These are phyloP conservation scores for Spirogloea muscicola DNA, from an alignment of 139 green algal genomes.

Conservation along the genomic window DNA sequence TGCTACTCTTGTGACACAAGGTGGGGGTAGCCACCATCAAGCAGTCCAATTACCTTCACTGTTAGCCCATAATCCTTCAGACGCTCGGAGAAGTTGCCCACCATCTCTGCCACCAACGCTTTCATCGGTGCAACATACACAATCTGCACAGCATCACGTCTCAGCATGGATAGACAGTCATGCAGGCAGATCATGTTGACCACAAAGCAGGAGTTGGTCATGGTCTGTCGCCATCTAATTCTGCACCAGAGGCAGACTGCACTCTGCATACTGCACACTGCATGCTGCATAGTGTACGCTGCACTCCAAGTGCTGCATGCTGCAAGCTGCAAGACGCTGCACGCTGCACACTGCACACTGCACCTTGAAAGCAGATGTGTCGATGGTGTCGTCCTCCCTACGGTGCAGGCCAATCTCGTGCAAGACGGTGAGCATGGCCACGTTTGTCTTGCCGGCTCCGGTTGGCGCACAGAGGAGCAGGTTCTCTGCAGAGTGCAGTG, in stretches of 20 bases:
- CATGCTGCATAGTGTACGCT: too few species aligned
- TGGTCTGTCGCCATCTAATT: too few species aligned
- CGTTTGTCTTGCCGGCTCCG: conserved; percentile 97
- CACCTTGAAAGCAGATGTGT: conserved; percentile 61
- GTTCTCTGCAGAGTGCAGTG: conserved; percentile 87
- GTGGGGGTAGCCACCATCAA: conserved; percentile 88
- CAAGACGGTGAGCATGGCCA: conserved; percentile 93
- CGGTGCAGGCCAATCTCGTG: conserved; percentile 82
- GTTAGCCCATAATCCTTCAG: conserved; percentile 52
- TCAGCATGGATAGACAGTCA: too few species aligned
- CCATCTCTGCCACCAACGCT: conserved; percentile 97
- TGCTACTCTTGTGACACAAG: conserved; percentile 57
- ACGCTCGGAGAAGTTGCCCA: conserved; percentile 72
- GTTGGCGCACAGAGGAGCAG: conserved; percentile 84
- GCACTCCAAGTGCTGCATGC: too few species aligned
- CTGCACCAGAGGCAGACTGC: too few species aligned
- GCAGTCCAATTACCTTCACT: conserved; percentile 66
- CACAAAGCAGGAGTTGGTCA: too few species aligned
- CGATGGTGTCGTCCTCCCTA: conserved; percentile 71
- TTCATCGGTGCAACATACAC: conserved; percentile 99
- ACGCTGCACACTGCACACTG: too few species aligned
- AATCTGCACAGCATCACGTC: conserved; percentile 95
- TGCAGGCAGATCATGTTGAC: too few species aligned
- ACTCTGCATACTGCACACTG: too few species aligned
- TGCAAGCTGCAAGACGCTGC: too few species aligned